These are phyloP conservation scores for Omphalea diandra DNA, from an alignment of 441 rosid genomes.

Conservation along the genomic window DNA sequence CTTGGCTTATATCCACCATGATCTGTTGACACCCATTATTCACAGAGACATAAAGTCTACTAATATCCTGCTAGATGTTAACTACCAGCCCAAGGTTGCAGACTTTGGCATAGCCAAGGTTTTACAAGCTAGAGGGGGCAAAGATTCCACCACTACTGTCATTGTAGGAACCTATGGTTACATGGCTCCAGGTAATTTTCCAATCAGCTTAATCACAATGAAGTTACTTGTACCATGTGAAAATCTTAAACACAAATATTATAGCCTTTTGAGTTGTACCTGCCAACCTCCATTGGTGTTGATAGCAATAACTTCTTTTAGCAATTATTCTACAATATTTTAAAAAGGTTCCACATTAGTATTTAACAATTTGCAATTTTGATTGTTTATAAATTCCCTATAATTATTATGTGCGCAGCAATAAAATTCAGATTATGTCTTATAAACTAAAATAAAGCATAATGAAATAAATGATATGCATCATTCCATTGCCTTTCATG, in stretches of 20 bases:
- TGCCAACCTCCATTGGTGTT: neutral
- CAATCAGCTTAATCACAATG: slow-evolving; percentile 9
- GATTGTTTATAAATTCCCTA: neutral
- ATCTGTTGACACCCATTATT: slow-evolving; percentile 66
- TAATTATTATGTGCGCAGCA: neutral
- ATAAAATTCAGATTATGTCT: neutral
- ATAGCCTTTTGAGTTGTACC: too few species aligned
- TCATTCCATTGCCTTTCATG: neutral
- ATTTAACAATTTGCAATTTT: neutral
- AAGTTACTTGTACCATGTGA: neutral
- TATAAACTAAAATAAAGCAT: neutral
- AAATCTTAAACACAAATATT: neutral
- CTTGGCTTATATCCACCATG: slow-evolving; percentile 89
- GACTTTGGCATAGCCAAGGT: slow-evolving; percentile 97
- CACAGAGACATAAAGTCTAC: slow-evolving; percentile 95
- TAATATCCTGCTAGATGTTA: slow-evolving; percentile 63
- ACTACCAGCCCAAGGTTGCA: slow-evolving; percentile 83
- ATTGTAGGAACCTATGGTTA: slow-evolving; percentile 91
- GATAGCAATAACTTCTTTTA: neutral
- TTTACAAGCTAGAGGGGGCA: slow-evolving; percentile 74
- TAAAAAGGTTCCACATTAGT: neutral
- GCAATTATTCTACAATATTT: neutral
- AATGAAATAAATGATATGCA: neutral
- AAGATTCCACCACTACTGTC: slow-evolving; percentile 80
- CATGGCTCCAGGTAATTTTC: slow-evolving; percentile 74